Conservation (phyloP, 805 yeast species). For the Candida schatavii region DNA sequence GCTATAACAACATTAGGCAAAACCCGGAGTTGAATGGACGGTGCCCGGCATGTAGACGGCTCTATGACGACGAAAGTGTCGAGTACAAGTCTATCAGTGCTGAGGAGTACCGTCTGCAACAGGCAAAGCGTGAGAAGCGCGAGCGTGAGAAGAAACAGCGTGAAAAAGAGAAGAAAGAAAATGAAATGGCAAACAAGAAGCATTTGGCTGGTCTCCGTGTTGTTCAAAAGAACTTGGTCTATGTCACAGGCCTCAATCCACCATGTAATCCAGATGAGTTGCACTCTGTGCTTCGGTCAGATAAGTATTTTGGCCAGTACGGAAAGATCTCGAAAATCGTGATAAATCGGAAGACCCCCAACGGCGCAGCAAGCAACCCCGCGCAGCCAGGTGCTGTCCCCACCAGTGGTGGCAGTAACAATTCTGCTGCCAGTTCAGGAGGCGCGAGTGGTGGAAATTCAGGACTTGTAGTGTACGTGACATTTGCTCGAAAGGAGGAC, state of each 20-base stretch:
- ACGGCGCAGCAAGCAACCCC: slow-evolving; percentile 9
- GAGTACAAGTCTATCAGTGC: slow-evolving; percentile 80
- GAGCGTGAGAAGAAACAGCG: slow-evolving; percentile 80
- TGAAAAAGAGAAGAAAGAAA: slow-evolving; percentile 90
- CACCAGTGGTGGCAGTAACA: no score
- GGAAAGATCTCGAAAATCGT: slow-evolving; percentile 94
- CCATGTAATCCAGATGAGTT: slow-evolving; percentile 80
- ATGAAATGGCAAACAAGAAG: slow-evolving; percentile 78
- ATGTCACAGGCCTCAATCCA: slow-evolving; percentile 92
- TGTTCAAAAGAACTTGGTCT: slow-evolving; percentile 95
- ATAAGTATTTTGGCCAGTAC: slow-evolving; percentile 96
- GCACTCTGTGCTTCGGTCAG: slow-evolving; percentile 77
- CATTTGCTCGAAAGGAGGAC: slow-evolving; percentile 89
- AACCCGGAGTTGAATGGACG: slow-evolving; percentile 94
- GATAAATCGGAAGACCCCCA: slow-evolving; percentile 71
- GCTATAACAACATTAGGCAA: slow-evolving; percentile 93
- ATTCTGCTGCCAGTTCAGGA: not conserved
- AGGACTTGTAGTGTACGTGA: slow-evolving; percentile 93
- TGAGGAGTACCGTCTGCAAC: slow-evolving; percentile 85
- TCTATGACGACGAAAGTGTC: slow-evolving; percentile 89
- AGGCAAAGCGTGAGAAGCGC: slow-evolving; percentile 72
- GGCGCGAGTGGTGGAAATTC: slow-evolving; percentile 44
- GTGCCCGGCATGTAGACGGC: slow-evolving; percentile 96
- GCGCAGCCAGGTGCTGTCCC: slow-evolving; percentile 3
- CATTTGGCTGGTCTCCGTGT: slow-evolving; percentile 96